A percentile compares a stretch with the other conserved stretches of the same genome.
phyloP scores from a whole-genome alignment of 2,329 filamentous ascomycete genomes.

The Colletotrichum somersetense region DNA sequence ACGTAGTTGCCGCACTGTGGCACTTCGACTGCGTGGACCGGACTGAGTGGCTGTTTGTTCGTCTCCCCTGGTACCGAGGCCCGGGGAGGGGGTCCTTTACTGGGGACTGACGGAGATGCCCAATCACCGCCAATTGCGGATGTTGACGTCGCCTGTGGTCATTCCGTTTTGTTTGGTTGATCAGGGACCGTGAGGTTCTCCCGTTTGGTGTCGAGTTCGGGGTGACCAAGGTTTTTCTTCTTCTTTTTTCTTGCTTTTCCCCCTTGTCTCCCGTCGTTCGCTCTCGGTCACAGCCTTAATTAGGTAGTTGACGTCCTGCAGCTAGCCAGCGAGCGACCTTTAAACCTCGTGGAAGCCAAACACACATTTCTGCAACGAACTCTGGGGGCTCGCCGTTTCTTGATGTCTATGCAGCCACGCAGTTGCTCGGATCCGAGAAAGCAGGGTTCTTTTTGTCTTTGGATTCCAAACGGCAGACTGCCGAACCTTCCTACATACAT shows the following conservation, averaged over 20 bases:
- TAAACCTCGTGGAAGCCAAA: constrained; percentile 32
- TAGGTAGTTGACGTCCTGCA: constrained; percentile 26
- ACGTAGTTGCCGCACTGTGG: not conserved
- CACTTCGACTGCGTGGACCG: not conserved
- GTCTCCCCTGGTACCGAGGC: not conserved
- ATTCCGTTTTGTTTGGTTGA: constrained; percentile 4
- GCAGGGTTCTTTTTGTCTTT: constrained; percentile 7
- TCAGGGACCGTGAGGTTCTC: not conserved
- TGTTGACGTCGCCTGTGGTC: constrained; percentile 18
- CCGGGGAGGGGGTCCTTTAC: not conserved
- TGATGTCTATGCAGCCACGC: not conserved
- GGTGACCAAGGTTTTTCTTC: not conserved
- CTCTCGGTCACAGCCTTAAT: constrained; percentile 4
- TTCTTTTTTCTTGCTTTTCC: not conserved
- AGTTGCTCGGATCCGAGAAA: not conserved
- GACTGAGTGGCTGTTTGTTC: constrained; percentile 5
- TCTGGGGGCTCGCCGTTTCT: constrained; percentile 12
- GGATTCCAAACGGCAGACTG: not conserved
- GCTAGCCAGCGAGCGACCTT: not conserved
- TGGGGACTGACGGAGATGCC: constrained; percentile 18
- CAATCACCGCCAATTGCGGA: constrained; percentile 31
- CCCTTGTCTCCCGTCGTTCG: constrained; percentile 1
- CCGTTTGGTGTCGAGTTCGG: not conserved
- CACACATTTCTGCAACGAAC: constrained; percentile 13
- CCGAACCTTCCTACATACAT: not conserved